Evolutionary conservation across 176 grass and related monocot genomes (phyloP), one percentile per base, ranked within the genome.

Genomic region (Guadua angustifolia): DNA sequence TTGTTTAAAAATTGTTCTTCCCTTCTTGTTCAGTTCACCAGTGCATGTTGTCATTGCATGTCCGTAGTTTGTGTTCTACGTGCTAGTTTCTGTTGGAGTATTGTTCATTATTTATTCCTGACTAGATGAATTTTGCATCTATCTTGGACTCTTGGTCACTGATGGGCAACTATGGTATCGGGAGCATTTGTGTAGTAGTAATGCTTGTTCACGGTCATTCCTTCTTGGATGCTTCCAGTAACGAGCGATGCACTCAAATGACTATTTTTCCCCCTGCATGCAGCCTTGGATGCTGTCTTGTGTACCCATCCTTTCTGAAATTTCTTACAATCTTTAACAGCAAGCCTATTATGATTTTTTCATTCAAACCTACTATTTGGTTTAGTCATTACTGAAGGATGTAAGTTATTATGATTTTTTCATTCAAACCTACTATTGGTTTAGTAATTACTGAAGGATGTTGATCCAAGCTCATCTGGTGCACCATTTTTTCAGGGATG

Each of bases 401-500:
- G 9, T 71, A n/a, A n/a, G n/a, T 49, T 64, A 38, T 9, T 19
- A 38, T 74, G 36, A 19, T 50, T 3, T 63, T 83, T 17, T 43
- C 24, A 47, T 33, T 29, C 64, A 25, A 72, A 49, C 10, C 25
- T 16, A 11, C n/a, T 42, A 69, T 63, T 63, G 24, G 65, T 56
- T 53, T 81, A 42, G 60, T 16, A 14, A 16, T 33, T 59, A 32
- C 66, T 33, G 51, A 82, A 71, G 40, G 67, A 9, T 71, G 9
- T 71, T 18, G 14, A 21, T 57, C 29, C 49, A 70, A 85, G 10
- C 15, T 73, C 75, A 44, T 72, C 25, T 56, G 19, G 3, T 66
- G 29, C 72, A 9, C 49, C 42, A 69, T 75, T 79, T 65, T 77
- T 79, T 70, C 87, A 92, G 93, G 93, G 45, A 50, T 99, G 64